These are phyloP conservation scores for Meredithiella fracta DNA, from an alignment of 2,329 filamentous ascomycete genomes.

Conservation along the genomic window DNA sequence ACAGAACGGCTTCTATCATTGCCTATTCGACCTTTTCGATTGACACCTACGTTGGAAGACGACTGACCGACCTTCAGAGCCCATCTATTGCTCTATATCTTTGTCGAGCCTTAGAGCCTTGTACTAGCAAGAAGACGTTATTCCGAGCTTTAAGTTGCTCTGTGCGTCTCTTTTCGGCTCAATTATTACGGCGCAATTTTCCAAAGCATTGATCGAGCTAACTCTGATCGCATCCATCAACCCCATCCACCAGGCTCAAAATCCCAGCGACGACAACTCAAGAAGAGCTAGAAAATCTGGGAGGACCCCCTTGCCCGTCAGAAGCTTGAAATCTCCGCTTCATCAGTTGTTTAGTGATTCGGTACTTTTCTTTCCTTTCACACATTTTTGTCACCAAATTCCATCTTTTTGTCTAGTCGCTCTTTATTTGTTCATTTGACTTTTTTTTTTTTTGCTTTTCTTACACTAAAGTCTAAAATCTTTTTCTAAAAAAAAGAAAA, in stretches of 20 bases:
- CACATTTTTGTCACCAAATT: not conserved
- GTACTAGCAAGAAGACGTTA: no score
- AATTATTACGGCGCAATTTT: not conserved
- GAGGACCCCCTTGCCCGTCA: not conserved
- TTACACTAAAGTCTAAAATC: not conserved
- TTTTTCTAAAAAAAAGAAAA: not conserved
- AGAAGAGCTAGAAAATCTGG: not conserved
- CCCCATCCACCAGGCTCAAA: not conserved
- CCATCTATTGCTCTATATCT: no score
- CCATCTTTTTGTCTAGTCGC: not conserved
- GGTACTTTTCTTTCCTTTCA: constrained; percentile 1
- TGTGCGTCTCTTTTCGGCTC: not conserved
- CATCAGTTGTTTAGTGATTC: not conserved
- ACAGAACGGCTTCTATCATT: not conserved
- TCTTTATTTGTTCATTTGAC: constrained; percentile 7
- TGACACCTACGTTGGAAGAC: not conserved
- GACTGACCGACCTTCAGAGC: no score
- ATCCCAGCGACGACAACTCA: not conserved
- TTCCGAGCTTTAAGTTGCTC: not conserved
- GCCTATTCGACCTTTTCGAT: not conserved
- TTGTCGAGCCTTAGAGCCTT: no score
- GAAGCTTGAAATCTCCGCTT: not conserved
- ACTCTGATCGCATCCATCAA: not conserved
- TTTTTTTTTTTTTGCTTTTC: constrained; percentile 1
- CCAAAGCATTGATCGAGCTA: not conserved